These are phyloP conservation scores for Volvox carteri DNA, from an alignment of 163 green algal species.

Conservation along the genomic window DNA sequence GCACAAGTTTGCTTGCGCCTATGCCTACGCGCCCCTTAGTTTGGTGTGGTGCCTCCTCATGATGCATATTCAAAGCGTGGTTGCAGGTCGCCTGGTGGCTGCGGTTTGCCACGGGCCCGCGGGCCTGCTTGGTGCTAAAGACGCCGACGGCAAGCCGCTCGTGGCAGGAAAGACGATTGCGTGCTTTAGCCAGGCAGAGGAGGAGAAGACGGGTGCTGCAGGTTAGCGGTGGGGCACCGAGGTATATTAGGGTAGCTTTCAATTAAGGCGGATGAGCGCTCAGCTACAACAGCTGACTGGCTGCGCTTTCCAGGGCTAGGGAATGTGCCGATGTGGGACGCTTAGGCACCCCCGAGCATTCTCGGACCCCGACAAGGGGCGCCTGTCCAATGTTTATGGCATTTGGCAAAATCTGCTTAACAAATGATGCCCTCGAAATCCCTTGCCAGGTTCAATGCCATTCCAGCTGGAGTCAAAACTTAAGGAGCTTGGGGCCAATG, in stretches of 20 bases:
- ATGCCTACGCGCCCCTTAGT: neutral
- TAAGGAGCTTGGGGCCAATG: constrained; percentile 24
- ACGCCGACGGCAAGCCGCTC: constrained; percentile 25
- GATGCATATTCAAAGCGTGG: neutral
- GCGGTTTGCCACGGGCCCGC: constrained; percentile 45
- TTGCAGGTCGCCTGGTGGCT: constrained; percentile 21
- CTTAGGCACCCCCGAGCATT: no score
- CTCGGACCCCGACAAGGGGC: no score
- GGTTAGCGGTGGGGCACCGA: neutral
- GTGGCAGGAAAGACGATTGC: constrained; percentile 35
- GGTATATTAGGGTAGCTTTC: no score
- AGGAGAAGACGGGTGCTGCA: constrained; percentile 41
- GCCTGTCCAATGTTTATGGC: no score
- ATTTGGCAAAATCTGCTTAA: no score
- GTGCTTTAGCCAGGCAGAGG: constrained; percentile 42
- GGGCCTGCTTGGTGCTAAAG: constrained; percentile 28
- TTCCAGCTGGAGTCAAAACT: constrained; percentile 50
- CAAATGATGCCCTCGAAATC: no score
- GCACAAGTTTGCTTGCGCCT: no score
- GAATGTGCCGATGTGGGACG: no score
- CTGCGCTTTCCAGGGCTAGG: no score
- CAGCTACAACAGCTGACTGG: no score
- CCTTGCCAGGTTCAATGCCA: constrained; percentile 30
- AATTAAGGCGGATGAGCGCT: no score
- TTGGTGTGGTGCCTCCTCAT: neutral